phyloP scores from a whole-genome alignment of 805 yeast genomes.

The Ogataea zsoltii region DNA sequence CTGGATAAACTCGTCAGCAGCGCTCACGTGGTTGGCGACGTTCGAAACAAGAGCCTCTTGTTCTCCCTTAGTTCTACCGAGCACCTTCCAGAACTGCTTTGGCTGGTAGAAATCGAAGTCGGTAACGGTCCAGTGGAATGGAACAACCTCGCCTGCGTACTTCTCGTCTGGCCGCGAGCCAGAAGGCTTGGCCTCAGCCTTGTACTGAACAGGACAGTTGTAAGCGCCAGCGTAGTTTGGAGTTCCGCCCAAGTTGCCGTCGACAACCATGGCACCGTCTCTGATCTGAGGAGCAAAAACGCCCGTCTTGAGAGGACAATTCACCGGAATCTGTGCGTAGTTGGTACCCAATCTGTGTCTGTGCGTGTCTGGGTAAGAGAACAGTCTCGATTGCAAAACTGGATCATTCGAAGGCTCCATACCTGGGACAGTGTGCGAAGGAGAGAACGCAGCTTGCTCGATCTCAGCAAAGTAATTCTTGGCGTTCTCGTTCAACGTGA shows the following conservation, averaged over 20 bases:
- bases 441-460: conserved; percentile 85
- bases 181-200: conserved; percentile 37
- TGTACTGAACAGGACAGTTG: conserved; percentile 48
- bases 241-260: conserved; percentile 71
- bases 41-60: conserved; percentile 84
- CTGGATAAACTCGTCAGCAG: conserved; percentile 75
- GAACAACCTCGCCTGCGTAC: conserved; percentile 44
- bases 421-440: conserved; percentile 82
- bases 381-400: conserved; percentile 77
- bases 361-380: conserved; percentile 83
- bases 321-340: conserved; percentile 85
- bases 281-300: conserved; percentile 71
- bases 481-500: conserved; percentile 80
- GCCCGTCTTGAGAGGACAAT: conserved; percentile 67
- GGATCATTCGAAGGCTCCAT: conserved; percentile 85
- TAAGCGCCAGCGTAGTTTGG: conserved; percentile 73
- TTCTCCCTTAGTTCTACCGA: conserved; percentile 77
- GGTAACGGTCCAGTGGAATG: conserved; percentile 79
- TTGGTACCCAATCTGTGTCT: conserved; percentile 79
- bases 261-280: conserved; percentile 75
- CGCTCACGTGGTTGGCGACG: conserved; percentile 69
- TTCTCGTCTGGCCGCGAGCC: conserved; percentile 32
- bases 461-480: conserved; percentile 84
- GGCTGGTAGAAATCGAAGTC: conserved; percentile 80
- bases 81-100: conserved; percentile 71